Conservation (phyloP, 306 rosid species). For the Quercus bicolor region DNA sequence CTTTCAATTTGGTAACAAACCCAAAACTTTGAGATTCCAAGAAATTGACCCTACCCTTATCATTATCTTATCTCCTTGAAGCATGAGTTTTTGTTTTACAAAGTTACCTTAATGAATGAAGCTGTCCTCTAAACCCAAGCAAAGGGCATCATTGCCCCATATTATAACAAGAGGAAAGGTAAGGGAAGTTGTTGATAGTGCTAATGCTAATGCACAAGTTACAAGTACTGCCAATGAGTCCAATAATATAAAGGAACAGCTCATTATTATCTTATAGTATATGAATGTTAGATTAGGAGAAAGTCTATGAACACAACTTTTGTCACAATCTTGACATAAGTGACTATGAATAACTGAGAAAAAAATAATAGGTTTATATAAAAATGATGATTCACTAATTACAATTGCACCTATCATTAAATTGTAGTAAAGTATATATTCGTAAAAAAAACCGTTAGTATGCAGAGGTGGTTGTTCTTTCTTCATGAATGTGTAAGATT, state of each 20-base stretch:
- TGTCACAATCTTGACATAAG: too few species aligned
- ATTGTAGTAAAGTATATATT: too few species aligned
- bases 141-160: neutral
- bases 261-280: too few species aligned
- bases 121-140: neutral
- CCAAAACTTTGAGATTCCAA: neutral
- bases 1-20: slow-evolving; percentile 23
- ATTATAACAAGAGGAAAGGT: neutral
- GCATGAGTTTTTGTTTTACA: neutral
- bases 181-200: neutral
- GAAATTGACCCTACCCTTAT: neutral
- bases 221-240: neutral
- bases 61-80: neutral
- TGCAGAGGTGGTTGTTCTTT: neutral
- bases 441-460: too few species aligned
- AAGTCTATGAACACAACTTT: too few species aligned
- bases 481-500: slow-evolving; percentile 7
- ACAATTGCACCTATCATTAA: too few species aligned
- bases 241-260: too few species aligned
- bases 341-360: too few species aligned
- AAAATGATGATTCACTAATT: too few species aligned
- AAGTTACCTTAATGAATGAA: neutral
- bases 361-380: too few species aligned
- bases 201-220: neutral
- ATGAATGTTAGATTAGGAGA: too few species aligned